Conservation (phyloP, 208 protist genomes). For the Leishmania tarentolae region DNA sequence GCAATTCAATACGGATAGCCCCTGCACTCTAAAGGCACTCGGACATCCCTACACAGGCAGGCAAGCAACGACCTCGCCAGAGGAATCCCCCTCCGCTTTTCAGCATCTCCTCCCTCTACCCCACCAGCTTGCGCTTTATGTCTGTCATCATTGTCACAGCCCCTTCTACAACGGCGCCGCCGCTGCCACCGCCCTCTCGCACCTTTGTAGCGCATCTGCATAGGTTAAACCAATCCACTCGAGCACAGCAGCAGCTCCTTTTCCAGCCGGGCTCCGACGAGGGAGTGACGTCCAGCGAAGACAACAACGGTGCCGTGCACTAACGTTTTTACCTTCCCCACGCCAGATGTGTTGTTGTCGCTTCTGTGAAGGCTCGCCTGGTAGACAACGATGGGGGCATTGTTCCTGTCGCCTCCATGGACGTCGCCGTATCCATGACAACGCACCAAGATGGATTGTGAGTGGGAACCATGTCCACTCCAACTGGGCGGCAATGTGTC, state of each 20-base stretch:
- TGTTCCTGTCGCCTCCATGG: conserved; percentile 3
- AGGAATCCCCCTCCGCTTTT: neutral
- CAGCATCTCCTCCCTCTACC: neutral
- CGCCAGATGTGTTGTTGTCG: conserved; percentile 21
- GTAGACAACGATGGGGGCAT: neutral
- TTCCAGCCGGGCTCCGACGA: neutral
- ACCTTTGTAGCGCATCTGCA: neutral
- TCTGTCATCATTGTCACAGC: conserved; percentile 6
- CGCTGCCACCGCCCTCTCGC: neutral
- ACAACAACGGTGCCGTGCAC: conserved; percentile 24
- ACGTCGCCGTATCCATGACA: neutral
- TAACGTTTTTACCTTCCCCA: conserved; percentile 25
- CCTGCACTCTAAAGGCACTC: neutral
- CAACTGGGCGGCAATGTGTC: conserved; percentile 31
- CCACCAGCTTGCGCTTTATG: conserved; percentile 1
- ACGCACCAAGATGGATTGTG: conserved; percentile 17
- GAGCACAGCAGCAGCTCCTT: neutral
- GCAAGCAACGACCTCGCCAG: neutral
- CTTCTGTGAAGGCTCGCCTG: neutral
- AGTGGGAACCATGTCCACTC: conserved; percentile 6
- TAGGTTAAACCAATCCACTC: neutral
- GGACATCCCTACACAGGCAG: neutral
- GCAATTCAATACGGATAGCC: neutral
- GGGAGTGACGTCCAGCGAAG: conserved; percentile 21
- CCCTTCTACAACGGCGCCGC: neutral